phyloP scores from a whole-genome alignment of 1,139 yeast species.

The Entelexis sorbosivorans region DNA sequence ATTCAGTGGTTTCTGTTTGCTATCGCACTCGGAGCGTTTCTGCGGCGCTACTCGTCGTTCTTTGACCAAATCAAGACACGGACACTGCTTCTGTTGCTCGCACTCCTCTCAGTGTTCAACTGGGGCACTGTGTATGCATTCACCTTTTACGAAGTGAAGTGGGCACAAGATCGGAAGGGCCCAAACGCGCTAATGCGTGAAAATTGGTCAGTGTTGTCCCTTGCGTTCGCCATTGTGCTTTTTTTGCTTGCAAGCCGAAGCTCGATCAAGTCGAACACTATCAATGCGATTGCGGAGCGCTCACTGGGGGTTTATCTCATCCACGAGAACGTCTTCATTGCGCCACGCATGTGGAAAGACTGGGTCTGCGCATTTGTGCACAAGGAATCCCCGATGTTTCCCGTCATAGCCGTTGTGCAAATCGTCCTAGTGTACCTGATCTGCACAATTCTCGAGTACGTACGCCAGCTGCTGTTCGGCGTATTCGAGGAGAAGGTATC shows the following conservation, averaged over 20 bases:
- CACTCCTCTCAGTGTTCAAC: background rate
- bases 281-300: slow-evolving; percentile 10
- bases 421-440: slow-evolving; percentile 5
- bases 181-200: slow-evolving; percentile 12
- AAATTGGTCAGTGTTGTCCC: slow-evolving; percentile 9
- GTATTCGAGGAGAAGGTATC: slow-evolving; percentile 6
- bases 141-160: slow-evolving; percentile 1
- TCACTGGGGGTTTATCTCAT: slow-evolving; percentile 17
- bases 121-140: slow-evolving; percentile 8
- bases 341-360: slow-evolving; percentile 8
- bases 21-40: slow-evolving; percentile 11
- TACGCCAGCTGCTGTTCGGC: slow-evolving; percentile 7
- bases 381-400: slow-evolving; percentile 7
- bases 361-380: background rate
- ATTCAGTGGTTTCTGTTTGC: slow-evolving; percentile 15
- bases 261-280: background rate
- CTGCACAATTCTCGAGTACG: slow-evolving; percentile 11
- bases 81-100: background rate
- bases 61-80: slow-evolving; percentile 8
- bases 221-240: slow-evolving; percentile 7
- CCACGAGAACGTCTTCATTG: slow-evolving; percentile 14
- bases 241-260: slow-evolving; percentile 7
- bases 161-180: slow-evolving; percentile 11
- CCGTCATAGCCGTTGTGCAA: slow-evolving; percentile 8
- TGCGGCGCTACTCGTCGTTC: slow-evolving; percentile 10